Evolutionary conservation across 768 basidiomycete genomes (phyloP).

Genomic region (Russula emetica): DNA sequence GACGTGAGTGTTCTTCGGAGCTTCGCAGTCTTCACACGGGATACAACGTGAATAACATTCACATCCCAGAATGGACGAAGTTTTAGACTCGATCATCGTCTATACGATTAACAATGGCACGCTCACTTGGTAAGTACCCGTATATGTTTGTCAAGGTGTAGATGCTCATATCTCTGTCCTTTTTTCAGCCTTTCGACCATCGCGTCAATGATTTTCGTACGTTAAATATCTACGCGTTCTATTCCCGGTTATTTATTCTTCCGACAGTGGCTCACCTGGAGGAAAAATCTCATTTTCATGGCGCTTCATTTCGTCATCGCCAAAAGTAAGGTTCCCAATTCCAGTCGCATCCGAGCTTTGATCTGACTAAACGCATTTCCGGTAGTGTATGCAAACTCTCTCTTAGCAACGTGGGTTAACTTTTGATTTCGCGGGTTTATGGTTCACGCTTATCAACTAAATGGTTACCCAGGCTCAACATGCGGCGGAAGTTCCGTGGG

Average conservation of each 20-base stretch:
- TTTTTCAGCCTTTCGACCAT: slow-evolving; percentile 23
- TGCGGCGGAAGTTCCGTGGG: slow-evolving; percentile 20
- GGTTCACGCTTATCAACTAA: neutral
- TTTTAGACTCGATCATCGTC: slow-evolving; percentile 24
- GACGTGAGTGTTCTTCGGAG: slow-evolving; percentile 14
- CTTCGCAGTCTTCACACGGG: neutral
- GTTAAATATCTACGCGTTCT: neutral
- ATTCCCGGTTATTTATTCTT: neutral
- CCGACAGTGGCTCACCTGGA: slow-evolving; percentile 25
- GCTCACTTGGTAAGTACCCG: slow-evolving; percentile 24
- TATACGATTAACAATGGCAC: slow-evolving; percentile 30
- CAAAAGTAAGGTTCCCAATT: slow-evolving; percentile 20
- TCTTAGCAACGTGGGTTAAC: slow-evolving; percentile 24
- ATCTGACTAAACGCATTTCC: neutral
- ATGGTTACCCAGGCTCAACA: slow-evolving; percentile 20
- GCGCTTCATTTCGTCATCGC: slow-evolving; percentile 27
- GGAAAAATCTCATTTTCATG: slow-evolving; percentile 26
- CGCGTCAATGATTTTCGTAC: slow-evolving; percentile 25
- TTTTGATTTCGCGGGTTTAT: neutral
- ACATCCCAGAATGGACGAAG: slow-evolving; percentile 24
- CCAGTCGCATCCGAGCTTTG: neutral
- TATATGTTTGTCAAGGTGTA: neutral
- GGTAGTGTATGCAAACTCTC: slow-evolving; percentile 28
- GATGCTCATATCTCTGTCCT: neutral
- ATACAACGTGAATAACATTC: neutral